These are phyloP conservation scores for Davidsoniella neocaledoniae DNA, from an alignment of 2,329 filamentous ascomycete species.

Conservation along the genomic window DNA sequence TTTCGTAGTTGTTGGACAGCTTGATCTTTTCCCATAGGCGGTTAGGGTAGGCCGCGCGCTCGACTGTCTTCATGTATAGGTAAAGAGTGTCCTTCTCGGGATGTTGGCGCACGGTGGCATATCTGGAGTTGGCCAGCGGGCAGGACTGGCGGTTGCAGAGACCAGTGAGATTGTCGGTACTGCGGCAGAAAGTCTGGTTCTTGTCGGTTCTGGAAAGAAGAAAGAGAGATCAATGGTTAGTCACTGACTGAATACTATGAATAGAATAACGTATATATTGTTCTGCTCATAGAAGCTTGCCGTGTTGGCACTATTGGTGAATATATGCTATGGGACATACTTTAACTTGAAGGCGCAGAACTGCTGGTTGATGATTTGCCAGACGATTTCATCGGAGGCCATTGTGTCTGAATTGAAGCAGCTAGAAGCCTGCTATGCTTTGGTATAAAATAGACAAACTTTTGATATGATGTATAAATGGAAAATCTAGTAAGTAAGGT, in stretches of 20 bases:
- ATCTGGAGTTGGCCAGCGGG: conserved; percentile 77
- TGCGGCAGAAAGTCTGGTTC: conserved; percentile 84
- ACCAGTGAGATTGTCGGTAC: conserved; percentile 76
- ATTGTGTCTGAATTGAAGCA: conserved; percentile 28
- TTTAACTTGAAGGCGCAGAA: conserved; percentile 94
- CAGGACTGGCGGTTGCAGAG: conserved; percentile 79
- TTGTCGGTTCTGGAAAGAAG: conserved; percentile 50
- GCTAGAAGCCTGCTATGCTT: not conserved
- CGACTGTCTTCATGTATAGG: conserved; percentile 91
- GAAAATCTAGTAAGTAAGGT: conserved; percentile 1
- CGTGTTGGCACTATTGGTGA: not conserved
- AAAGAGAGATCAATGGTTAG: not conserved
- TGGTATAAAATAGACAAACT: not conserved
- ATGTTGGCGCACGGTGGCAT: conserved; percentile 78
- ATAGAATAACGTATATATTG: not conserved
- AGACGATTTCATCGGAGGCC: conserved; percentile 92
- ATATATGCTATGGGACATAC: conserved; percentile 26
- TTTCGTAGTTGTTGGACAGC: conserved; percentile 75
- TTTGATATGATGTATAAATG: not conserved
- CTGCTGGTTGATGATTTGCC: conserved; percentile 91
- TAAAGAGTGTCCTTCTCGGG: conserved; percentile 71
- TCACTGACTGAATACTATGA: not conserved
- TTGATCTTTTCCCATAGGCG: conserved; percentile 93
- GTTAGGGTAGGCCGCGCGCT: conserved; percentile 71
- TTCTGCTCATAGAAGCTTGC: no score